Percentiles rank a stretch among this genome's conserved stretches.
phyloP scores from a whole-genome alignment of 2,329 filamentous ascomycete genomes.

The Cyclaneusma minus region DNA sequence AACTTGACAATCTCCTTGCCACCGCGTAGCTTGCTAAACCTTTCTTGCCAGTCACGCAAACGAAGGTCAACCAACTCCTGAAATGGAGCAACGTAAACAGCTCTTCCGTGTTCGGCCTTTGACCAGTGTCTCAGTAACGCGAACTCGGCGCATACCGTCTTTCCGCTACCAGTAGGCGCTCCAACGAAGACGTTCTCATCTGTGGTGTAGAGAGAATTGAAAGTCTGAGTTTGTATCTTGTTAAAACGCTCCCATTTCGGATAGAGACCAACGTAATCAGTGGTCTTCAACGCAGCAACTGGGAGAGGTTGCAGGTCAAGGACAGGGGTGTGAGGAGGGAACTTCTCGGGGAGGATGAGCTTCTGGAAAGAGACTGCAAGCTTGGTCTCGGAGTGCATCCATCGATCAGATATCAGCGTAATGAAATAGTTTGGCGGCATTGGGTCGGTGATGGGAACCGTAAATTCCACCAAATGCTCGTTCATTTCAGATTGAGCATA shows the following conservation, averaged over 20 bases:
- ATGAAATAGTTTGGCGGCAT: conserved; percentile 99
- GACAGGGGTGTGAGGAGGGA: conserved; percentile 83
- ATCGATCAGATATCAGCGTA: conserved; percentile 82
- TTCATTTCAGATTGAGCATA: conserved; percentile 76
- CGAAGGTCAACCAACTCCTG: conserved; percentile 81
- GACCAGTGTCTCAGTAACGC: conserved; percentile 81
- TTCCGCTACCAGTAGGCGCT: conserved; percentile 86
- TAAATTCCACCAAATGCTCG: conserved; percentile 91
- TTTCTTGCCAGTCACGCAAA: conserved; percentile 70
- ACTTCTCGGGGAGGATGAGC: conserved; percentile 84
- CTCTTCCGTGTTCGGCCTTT: conserved; percentile 53
- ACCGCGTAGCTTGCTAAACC: conserved; percentile 55
- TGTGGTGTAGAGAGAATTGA: conserved; percentile 80
- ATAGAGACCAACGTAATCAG: conserved; percentile 71
- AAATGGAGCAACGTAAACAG: conserved; percentile 88
- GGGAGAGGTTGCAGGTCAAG: conserved; percentile 85
- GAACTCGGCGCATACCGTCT: conserved; percentile 94
- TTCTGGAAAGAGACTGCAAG: conserved; percentile 91
- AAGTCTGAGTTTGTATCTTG: conserved; percentile 92
- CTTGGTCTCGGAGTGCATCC: conserved; percentile 96
- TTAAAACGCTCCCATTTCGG: conserved; percentile 82
- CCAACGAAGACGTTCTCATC: conserved; percentile 91
- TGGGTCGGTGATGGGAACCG: conserved; percentile 88
- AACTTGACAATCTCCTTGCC: conserved; percentile 88
- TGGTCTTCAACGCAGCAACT: conserved; percentile 72